Evolutionary conservation across 805 yeast species (phyloP), one percentile per base, ranked within the genome.

Genomic region (Ogataea sp.): DNA sequence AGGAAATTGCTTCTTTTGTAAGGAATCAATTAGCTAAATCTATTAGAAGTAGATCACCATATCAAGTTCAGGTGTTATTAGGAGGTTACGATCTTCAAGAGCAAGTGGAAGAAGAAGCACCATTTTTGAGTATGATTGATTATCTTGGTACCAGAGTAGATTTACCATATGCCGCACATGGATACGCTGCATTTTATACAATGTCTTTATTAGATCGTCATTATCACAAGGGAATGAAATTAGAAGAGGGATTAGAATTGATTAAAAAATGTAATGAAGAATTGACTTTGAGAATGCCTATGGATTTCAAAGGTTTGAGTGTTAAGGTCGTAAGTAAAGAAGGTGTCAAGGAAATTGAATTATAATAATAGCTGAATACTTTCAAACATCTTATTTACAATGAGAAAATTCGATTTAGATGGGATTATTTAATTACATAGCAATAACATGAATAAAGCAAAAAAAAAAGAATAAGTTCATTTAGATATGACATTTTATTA

Each of bases 141-240:
- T 93, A 93, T 60, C 67, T 93, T 48, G 98, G 98, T 7, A 85
- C 98, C 2, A 78, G 81, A 48, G 95, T 81, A 14, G 86, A 81
- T 44, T 70, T 93, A 43, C 97, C 98, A 14, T 93, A 93, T 57
- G 96, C 94, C 15, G 97, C 97, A 2, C 98, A 93, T 59, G 98
- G 98, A 11, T 93, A 93, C 56, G 95, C 97, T n/a, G 95, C 94
- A 2, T 93, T 90, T 63, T 93, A 93, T 61, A 80, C 95, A 25
- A 73, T 87, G 61, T 84, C 97, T 2, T 67, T 90, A 47, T 70
- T 93, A 49, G 98, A 93, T 66, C 88, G 82, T 50, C 96, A 88
- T 63, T 88, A 89, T 64, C 74, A 80, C 57, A 70, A 78, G 32
- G 89, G 80, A 50, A 75, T 89, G 79, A 66, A 74, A 6, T 61